Conservation (phyloP, 768 basidiomycete species). For the Leucocoprinus leucothites region DNA sequence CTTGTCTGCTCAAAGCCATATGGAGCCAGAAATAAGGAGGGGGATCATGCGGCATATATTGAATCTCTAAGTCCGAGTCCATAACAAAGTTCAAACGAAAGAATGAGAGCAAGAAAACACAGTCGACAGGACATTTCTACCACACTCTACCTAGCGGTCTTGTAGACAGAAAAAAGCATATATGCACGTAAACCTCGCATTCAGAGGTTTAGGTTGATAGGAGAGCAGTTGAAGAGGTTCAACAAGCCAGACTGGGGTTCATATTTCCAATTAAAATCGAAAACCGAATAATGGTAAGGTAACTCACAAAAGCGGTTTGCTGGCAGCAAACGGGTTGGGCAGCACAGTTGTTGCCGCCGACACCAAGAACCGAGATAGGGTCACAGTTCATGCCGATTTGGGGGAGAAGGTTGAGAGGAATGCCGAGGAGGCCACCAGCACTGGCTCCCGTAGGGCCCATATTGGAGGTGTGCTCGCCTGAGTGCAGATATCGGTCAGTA, state of each 20-base stretch:
- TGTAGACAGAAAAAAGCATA: background rate
- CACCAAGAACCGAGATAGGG: constrained; percentile 7
- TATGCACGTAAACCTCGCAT: background rate
- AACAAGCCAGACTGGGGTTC: background rate
- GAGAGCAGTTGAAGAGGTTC: constrained; percentile 6
- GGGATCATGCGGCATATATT: constrained; percentile 6
- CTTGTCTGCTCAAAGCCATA: too few species aligned
- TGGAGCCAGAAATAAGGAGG: too few species aligned
- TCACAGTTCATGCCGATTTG: background rate
- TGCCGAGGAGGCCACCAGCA: constrained; percentile 1
- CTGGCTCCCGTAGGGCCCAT: background rate
- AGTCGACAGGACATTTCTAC: background rate
- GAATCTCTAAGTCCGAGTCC: constrained; percentile 13
- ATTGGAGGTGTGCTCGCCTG: background rate
- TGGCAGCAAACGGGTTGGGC: constrained; percentile 12
- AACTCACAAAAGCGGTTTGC: constrained; percentile 3
- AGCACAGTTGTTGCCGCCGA: constrained; percentile 1
- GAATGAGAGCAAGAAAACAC: background rate
- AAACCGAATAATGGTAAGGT: background rate
- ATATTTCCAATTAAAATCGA: background rate
- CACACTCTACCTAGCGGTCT: background rate
- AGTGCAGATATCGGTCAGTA: background rate
- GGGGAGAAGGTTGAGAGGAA: background rate
- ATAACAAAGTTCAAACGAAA: background rate
- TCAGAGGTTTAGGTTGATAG: constrained; percentile 3